Evolutionary conservation across 768 basidiomycete genomes (phyloP).

Genomic region (Astraeus odoratus): DNA sequence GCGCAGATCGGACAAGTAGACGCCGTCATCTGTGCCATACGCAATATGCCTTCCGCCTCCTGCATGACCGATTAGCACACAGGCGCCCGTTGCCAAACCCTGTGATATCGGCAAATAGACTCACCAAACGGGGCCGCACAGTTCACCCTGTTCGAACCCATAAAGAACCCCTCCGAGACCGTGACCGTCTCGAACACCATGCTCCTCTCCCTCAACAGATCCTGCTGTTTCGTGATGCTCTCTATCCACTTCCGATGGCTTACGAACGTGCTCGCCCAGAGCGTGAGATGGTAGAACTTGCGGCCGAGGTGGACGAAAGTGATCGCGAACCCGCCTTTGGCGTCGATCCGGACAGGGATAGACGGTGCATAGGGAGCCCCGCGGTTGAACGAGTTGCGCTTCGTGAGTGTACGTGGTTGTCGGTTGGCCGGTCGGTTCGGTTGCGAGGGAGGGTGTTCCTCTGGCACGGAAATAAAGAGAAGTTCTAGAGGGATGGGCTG

Average conservation of each 20-base stretch:
- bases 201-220: constrained; percentile 74
- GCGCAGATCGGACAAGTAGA: constrained; percentile 86
- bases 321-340: constrained; percentile 84
- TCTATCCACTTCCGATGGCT: constrained; percentile 94
- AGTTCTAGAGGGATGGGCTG: constrained; percentile 97
- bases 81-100: too few species aligned
- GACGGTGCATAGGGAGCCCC: constrained; percentile 38
- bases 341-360: constrained; percentile 46
- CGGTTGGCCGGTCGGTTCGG: constrained; percentile 30
- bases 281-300: constrained; percentile 83
- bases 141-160: constrained; percentile 79
- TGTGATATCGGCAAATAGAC: too few species aligned
- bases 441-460: constrained; percentile 48
- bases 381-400: constrained; percentile 37
- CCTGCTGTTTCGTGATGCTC: constrained; percentile 84
- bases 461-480: constrained; percentile 71
- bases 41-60: constrained; percentile 80
- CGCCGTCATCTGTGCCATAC: constrained; percentile 96
- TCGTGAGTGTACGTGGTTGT: constrained; percentile 40
- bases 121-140: constrained; percentile 83
- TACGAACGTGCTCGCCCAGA: constrained; percentile 84
- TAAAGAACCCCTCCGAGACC: constrained; percentile 85
- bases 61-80: constrained; percentile 27
- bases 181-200: constrained; percentile 79
- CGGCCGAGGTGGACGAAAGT: constrained; percentile 92